Percentiles rank a stretch among this genome's conserved stretches.
Conservation (phyloP, 2,329 filamentous ascomycete species). For the Sarocladium oryzae region DNA sequence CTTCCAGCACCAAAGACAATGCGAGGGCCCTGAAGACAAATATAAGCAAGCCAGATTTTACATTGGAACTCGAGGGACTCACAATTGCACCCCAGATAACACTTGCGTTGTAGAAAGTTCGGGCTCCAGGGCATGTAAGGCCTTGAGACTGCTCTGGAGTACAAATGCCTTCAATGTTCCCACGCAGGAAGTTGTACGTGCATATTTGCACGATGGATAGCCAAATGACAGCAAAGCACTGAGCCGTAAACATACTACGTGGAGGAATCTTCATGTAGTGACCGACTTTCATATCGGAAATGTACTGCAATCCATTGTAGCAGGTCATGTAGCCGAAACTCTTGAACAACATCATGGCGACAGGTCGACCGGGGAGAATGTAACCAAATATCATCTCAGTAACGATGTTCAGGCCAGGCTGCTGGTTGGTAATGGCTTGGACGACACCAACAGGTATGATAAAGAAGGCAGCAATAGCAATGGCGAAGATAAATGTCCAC, state of each 20-base stretch:
- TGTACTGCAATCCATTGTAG: slow-evolving; percentile 39
- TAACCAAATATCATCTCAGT: slow-evolving; percentile 44
- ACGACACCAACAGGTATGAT: slow-evolving; percentile 39
- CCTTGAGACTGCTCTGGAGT: slow-evolving; percentile 37
- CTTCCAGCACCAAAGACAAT: slow-evolving; percentile 29
- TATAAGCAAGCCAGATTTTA: background rate
- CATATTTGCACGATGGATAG: slow-evolving; percentile 30
- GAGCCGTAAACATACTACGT: slow-evolving; percentile 40
- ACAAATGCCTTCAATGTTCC: slow-evolving; percentile 49
- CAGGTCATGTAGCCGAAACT: slow-evolving; percentile 39
- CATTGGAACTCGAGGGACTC: background rate
- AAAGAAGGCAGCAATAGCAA: slow-evolving; percentile 32
- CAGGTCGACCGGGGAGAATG: slow-evolving; percentile 38
- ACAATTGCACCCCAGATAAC: slow-evolving; percentile 55
- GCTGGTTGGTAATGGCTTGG: slow-evolving; percentile 42
- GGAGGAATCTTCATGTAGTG: slow-evolving; percentile 49
- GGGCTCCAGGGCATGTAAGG: slow-evolving; percentile 50
- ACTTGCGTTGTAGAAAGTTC: slow-evolving; percentile 54
- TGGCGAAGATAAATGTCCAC: slow-evolving; percentile 35
- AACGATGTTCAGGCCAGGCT: slow-evolving; percentile 41
- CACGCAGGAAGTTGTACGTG: slow-evolving; percentile 33
- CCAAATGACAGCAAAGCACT: slow-evolving; percentile 34
- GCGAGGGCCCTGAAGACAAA: slow-evolving; percentile 23
- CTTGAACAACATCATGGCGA: slow-evolving; percentile 47
- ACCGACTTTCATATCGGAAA: slow-evolving; percentile 44